Percentiles rank a stretch among this genome's conserved stretches.
These are phyloP conservation scores for Neonectria neomacrospora DNA, from an alignment of 2,329 filamentous ascomycete genomes.

Conservation along the genomic window DNA sequence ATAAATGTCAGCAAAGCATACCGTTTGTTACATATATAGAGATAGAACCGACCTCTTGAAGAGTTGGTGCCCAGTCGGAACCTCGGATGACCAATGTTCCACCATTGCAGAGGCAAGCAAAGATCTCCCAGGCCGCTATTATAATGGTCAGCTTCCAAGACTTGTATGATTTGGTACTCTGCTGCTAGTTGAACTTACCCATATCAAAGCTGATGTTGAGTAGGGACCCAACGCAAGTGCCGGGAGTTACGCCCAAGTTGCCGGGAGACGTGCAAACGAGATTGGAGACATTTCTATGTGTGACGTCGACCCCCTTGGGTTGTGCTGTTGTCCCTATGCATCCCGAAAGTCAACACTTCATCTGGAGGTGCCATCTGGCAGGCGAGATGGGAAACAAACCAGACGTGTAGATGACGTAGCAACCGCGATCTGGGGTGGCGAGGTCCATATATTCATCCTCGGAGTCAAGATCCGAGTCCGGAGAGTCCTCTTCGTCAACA, in stretches of 20 bases:
- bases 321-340: slow-evolving; percentile 61
- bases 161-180: background rate
- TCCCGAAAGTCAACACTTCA: slow-evolving; percentile 32
- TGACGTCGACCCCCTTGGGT: slow-evolving; percentile 69
- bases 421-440: slow-evolving; percentile 52
- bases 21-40: background rate
- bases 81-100: slow-evolving; percentile 65
- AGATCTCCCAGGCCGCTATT: slow-evolving; percentile 69
- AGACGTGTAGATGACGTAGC: slow-evolving; percentile 66
- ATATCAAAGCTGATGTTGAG: slow-evolving; percentile 71
- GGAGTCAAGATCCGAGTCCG: slow-evolving; percentile 1
- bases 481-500: slow-evolving; percentile 42
- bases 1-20: slow-evolving; percentile 8
- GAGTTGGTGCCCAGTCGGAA: slow-evolving; percentile 59
- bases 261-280: slow-evolving; percentile 62
- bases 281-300: slow-evolving; percentile 66
- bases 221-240: slow-evolving; percentile 64
- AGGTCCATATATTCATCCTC: slow-evolving; percentile 44
- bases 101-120: slow-evolving; percentile 66
- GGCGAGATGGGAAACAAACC: slow-evolving; percentile 46
- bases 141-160: slow-evolving; percentile 23
- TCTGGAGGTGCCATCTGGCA: background rate
- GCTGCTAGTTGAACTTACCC: slow-evolving; percentile 55
- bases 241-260: slow-evolving; percentile 60
- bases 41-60: slow-evolving; percentile 54